Conservation (phyloP, 148 eudicot genomes). For the Fallopia convolvulus region DNA sequence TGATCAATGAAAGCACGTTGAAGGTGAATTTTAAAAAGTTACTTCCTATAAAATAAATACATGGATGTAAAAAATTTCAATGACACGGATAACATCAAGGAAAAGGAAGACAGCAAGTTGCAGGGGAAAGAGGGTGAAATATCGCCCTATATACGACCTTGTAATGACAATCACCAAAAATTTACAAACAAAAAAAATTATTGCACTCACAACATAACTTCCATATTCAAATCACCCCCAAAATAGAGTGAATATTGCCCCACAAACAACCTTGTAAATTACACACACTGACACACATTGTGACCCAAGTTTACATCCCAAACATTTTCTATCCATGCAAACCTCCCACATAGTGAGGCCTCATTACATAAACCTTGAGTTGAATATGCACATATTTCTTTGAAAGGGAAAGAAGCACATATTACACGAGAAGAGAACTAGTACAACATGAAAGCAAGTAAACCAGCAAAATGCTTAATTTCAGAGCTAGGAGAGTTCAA, state of each 20-base stretch:
- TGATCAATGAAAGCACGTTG: background rate
- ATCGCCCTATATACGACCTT: background rate
- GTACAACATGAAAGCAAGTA: background rate
- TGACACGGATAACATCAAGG: background rate
- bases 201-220: background rate
- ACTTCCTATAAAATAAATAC: background rate
- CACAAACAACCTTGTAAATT: too few relatives aligned
- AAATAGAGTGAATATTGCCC: too few relatives aligned
- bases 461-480: too few relatives aligned
- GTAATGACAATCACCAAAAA: too few relatives aligned
- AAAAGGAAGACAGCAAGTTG: background rate
- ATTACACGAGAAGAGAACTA: background rate
- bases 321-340: too few relatives aligned
- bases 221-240: too few relatives aligned
- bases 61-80: background rate
- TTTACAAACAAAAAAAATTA: background rate
- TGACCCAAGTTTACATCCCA: too few relatives aligned
- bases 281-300: too few relatives aligned
- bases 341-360: too few relatives aligned
- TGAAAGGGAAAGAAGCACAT: too few relatives aligned
- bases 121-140: background rate
- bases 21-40: background rate
- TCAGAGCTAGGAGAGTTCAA: background rate
- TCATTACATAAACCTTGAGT: too few relatives aligned
- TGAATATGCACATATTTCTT: too few relatives aligned